These are phyloP conservation scores for Debaryomyces psychrophilus DNA, from an alignment of 1,139 yeast species.

Conservation along the genomic window DNA sequence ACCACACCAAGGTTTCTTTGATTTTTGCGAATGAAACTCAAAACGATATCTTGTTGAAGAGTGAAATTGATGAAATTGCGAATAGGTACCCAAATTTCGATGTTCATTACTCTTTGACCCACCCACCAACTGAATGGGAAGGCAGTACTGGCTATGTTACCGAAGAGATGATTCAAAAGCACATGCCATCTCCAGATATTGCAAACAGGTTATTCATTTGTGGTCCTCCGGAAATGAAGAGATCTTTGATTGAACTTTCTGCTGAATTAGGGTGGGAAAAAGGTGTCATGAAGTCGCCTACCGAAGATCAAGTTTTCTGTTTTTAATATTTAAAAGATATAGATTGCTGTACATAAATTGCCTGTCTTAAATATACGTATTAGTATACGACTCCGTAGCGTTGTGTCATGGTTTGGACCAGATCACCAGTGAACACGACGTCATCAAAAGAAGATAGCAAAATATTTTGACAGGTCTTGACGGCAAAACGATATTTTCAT, in stretches of 20 bases:
- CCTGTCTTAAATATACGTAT: background rate
- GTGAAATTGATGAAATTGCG: conserved; percentile 70
- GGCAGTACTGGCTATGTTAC: conserved; percentile 65
- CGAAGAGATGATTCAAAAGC: conserved; percentile 54
- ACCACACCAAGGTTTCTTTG: conserved; percentile 59
- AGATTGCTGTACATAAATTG: background rate
- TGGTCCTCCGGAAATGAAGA: conserved; percentile 78
- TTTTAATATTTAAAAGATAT: conserved; percentile 37
- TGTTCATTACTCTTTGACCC: conserved; percentile 44
- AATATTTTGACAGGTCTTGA: background rate
- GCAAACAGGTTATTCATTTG: conserved; percentile 64
- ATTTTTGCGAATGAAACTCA: conserved; percentile 73
- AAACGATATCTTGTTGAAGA: conserved; percentile 69
- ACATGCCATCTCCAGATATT: conserved; percentile 52
- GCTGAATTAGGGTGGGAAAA: conserved; percentile 65
- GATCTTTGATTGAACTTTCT: conserved; percentile 50
- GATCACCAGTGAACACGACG: no score
- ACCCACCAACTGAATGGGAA: conserved; percentile 48
- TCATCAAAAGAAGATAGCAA: background rate
- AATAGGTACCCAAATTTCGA: conserved; percentile 61
- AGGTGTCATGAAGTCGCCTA: conserved; percentile 51
- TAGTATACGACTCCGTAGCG: background rate
- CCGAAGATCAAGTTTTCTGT: conserved; percentile 70
- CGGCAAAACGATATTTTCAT: background rate
- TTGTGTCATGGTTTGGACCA: no score